phyloP scores from a whole-genome alignment of 2,329 filamentous ascomycete genomes.

The Botryotinia calthae region DNA sequence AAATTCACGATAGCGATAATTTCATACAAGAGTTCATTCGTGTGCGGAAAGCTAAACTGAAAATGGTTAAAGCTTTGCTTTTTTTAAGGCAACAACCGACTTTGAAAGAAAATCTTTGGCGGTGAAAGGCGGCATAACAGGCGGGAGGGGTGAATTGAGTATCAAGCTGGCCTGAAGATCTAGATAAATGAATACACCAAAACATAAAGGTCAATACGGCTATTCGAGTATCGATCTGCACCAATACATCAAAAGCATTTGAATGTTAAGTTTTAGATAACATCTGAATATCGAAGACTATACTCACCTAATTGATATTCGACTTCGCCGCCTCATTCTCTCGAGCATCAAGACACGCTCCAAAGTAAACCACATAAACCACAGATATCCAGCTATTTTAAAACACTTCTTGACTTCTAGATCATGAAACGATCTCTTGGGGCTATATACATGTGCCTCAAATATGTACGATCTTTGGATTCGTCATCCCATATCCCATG shows the following conservation, averaged over 20 bases:
- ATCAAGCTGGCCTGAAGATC: neutral
- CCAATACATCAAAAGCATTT: neutral
- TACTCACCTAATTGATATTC: neutral
- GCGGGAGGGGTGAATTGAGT: neutral
- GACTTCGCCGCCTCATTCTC: neutral
- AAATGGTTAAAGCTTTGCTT: conserved; percentile 5
- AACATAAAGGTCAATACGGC: neutral
- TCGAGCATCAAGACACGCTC: neutral
- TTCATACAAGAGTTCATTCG: conserved; percentile 17
- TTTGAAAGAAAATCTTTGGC: neutral
- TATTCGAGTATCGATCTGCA: neutral
- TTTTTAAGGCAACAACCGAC: neutral
- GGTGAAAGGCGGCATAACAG: neutral
- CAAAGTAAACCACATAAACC: neutral
- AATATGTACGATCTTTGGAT: neutral
- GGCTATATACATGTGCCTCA: neutral
- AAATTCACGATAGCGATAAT: conserved; percentile 9
- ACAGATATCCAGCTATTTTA: neutral
- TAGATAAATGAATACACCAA: neutral
- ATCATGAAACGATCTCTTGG: neutral
- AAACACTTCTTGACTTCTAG: neutral
- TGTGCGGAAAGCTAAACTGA: conserved; percentile 16
- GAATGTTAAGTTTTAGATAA: neutral
- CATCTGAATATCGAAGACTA: neutral
- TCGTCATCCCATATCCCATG: neutral